Base-by-base conservation (phyloP, 1,139 yeast genomes). In the Saccharomycopsis hybrid region DNA sequence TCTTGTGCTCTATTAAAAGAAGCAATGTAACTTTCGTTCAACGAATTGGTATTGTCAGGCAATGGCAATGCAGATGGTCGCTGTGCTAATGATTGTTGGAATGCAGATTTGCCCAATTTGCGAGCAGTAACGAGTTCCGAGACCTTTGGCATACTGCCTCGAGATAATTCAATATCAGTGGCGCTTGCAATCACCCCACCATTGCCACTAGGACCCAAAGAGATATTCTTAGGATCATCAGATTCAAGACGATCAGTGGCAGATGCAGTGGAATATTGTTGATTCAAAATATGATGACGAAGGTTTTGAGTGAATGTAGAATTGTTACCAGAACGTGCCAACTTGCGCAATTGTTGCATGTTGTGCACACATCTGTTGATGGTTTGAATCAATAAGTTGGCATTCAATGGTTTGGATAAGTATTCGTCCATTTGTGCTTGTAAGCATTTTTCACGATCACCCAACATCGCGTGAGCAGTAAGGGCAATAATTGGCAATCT, bases 351-450 rank as follows among this genome's bases (percentile, higher is more conserved):
- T 27, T 51, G 54, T 38, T 51, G 50, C 52, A 51, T 48, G 58
- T 79, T 79, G 64, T 83, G 92, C 43, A 85, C 85, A 60, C 94
- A 85, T 64, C 86, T 86, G 59, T 83, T 81, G 55, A 86, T 86
- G 2, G 95, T 86, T 66, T 86, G 95, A 65, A 86, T 81, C 60
- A 86, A 71, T 55, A 86, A 69, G 56, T 85, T 82, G 1, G 95
- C 95, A 63, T 86, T 87, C 64, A 87, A 72, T 1, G 96, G 96
- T 63, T 87, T 87, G 18, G 92, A 82, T 45, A 87, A 78, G 63
- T 87, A 87, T 62, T 86, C 95, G 64, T 87, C 96, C 95, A 87
- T 87, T 52, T 89, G 95, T 44, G 89, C 88, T 53, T 85, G 85
- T 65, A 86, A 72, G 52, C 95, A 86, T 58, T 85, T 76, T 64